phyloP scores from a whole-genome alignment of 495 filamentous ascomycete genomes.

The Xylaria palmicola region DNA sequence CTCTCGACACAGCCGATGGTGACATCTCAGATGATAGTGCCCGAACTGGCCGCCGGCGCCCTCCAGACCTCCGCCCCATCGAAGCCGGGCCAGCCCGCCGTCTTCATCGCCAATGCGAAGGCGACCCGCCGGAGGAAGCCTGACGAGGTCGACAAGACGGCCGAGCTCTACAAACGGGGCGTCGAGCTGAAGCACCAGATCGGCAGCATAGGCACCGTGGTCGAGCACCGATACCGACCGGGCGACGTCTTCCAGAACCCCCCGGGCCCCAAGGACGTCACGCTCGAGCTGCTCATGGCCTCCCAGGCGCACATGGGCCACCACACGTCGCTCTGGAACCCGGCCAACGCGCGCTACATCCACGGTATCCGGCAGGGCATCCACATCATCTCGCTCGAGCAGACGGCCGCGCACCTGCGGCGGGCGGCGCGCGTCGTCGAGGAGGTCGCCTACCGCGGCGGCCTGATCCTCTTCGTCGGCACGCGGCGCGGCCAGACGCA shows the following conservation, averaged over 20 bases:
- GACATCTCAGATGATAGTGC: constrained; percentile 16
- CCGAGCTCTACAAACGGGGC: constrained; percentile 26
- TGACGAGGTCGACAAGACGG: constrained; percentile 31
- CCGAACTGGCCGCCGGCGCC: background rate
- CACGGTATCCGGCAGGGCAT: constrained; percentile 86
- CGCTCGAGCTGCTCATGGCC: constrained; percentile 89
- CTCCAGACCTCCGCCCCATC: constrained; percentile 1
- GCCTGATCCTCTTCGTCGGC: constrained; percentile 87
- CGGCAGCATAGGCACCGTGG: constrained; percentile 50
- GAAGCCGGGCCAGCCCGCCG: constrained; percentile 17
- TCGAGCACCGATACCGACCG: constrained; percentile 64
- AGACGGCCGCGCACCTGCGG: constrained; percentile 81
- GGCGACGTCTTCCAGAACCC: constrained; percentile 66
- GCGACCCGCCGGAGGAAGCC: constrained; percentile 22
- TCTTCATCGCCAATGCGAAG: constrained; percentile 25
- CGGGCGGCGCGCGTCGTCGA: constrained; percentile 86
- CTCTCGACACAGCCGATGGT: constrained; percentile 26
- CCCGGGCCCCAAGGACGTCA: constrained; percentile 72
- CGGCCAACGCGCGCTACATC: constrained; percentile 91
- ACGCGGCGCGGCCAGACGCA: constrained; percentile 76
- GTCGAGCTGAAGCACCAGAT: constrained; percentile 28
- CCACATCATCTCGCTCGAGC: constrained; percentile 90
- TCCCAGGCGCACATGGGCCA: constrained; percentile 90
- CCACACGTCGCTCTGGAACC: constrained; percentile 91
- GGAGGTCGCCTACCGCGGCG: constrained; percentile 78